Evolutionary conservation across 2,329 filamentous ascomycete genomes (phyloP).

Genomic region (Neopestalotiopsis sp.): DNA sequence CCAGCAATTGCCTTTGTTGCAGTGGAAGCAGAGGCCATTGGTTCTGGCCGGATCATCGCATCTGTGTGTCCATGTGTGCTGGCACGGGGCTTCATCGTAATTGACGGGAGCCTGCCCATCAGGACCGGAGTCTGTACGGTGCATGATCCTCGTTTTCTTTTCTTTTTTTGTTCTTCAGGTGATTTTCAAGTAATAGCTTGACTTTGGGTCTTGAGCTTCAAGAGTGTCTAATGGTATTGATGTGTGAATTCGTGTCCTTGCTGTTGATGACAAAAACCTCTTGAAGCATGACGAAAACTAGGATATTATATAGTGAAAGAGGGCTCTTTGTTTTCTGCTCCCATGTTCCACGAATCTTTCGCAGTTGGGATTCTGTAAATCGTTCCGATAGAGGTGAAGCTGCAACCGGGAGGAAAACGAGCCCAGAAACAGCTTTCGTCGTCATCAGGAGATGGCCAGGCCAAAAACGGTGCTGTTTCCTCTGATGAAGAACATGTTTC

Average conservation of each 20-base stretch:
- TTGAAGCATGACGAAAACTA: background rate
- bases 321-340: background rate
- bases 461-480: background rate
- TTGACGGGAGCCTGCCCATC: no score
- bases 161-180: no score
- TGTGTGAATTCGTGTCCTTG: background rate
- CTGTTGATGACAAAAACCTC: background rate
- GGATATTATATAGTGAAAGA: background rate
- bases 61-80: no score
- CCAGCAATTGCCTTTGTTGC: no score
- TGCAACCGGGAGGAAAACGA: background rate
- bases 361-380: background rate
- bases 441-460: background rate
- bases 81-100: no score
- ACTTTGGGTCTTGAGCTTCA: no score
- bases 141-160: no score
- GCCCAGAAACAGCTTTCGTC: background rate
- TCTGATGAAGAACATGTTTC: no score
- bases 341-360: background rate
- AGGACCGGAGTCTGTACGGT: no score
- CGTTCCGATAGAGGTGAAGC: background rate
- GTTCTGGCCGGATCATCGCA: no score
- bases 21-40: no score
- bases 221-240: background rate
- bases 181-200: no score